Conservation (phyloP, 805 yeast species). For the Priceomyces fermenticarens region DNA sequence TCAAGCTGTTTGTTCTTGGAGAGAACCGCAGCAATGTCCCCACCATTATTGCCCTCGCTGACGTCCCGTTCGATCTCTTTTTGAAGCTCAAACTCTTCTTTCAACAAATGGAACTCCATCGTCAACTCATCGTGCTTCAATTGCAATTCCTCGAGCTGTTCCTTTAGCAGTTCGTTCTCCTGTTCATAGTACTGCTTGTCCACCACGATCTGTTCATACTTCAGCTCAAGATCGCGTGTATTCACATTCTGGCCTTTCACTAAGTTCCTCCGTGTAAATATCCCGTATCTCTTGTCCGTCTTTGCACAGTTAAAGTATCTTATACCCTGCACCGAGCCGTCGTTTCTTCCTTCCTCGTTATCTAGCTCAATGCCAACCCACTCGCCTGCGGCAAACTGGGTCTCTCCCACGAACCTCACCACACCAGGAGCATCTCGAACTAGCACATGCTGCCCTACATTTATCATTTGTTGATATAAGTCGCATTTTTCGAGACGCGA, state of each 20-base stretch:
- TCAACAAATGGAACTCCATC: conserved; percentile 26
- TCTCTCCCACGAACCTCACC: conserved; percentile 49
- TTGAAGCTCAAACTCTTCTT: conserved; percentile 36
- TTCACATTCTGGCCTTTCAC: conserved; percentile 9
- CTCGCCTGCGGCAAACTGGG: conserved; percentile 56
- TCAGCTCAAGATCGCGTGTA: conserved; percentile 19
- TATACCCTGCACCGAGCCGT: conserved; percentile 46
- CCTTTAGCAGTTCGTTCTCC: conserved; percentile 25
- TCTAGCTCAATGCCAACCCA: conserved; percentile 53
- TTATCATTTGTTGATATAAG: neutral
- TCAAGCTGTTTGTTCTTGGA: conserved; percentile 39
- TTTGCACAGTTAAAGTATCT: conserved; percentile 39
- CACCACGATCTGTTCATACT: conserved; percentile 29
- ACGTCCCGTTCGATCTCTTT: conserved; percentile 36
- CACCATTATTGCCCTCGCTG: conserved; percentile 9
- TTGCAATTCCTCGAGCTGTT: conserved; percentile 22
- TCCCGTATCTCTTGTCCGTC: conserved; percentile 35
- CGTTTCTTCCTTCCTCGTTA: conserved; percentile 41
- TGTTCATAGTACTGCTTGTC: conserved; percentile 45
- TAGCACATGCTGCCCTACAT: conserved; percentile 28
- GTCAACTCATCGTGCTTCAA: conserved; percentile 26
- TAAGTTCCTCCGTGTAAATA: conserved; percentile 46
- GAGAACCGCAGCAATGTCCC: conserved; percentile 20
- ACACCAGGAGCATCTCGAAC: conserved; percentile 42
- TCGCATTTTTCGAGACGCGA: neutral